These are phyloP conservation scores for Vanilla planifolia DNA, from an alignment of 106 monocot genomes.

Conservation along the genomic window DNA sequence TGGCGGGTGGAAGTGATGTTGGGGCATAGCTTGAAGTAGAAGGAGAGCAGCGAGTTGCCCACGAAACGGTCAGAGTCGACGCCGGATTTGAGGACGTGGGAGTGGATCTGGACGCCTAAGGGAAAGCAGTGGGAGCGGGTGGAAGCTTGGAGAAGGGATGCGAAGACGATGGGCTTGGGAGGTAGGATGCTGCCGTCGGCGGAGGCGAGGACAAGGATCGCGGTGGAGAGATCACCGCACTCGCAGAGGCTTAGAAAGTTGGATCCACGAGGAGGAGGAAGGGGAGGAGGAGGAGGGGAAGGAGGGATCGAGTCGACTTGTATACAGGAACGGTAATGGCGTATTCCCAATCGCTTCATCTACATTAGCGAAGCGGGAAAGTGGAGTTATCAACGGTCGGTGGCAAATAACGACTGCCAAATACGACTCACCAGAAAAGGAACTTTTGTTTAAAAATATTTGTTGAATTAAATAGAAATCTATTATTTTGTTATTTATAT, in stretches of 20 bases:
- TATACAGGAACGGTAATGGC: conserved; percentile 1
- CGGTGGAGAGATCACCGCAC: conserved; percentile 15
- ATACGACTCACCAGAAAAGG: too few species aligned
- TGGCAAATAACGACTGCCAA: too few species aligned
- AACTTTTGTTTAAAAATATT: too few species aligned
- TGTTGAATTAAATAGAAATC: too few species aligned
- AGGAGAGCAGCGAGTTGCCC: conserved; percentile 61
- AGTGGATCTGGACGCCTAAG: conserved; percentile 49
- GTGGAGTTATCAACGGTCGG: too few species aligned
- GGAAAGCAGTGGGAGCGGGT: conserved; percentile 22
- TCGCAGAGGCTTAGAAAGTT: conserved; percentile 27
- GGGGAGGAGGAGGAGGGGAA: background rate
- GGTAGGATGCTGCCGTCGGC: background rate
- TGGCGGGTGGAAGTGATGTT: conserved; percentile 32
- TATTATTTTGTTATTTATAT: too few species aligned
- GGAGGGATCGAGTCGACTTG: too few species aligned
- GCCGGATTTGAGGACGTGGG: conserved; percentile 61
- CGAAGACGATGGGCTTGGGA: conserved; percentile 15
- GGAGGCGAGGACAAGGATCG: conserved; percentile 27
- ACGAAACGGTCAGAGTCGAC: conserved; percentile 55
- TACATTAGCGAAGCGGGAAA: background rate
- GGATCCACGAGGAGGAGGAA: conserved; percentile 14
- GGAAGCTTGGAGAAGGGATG: conserved; percentile 47
- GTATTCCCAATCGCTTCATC: background rate
- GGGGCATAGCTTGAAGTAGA: conserved; percentile 59